These are phyloP conservation scores for Hyaloperonospora arabidopsidis DNA, from an alignment of 352 stramenopile species.

Conservation along the genomic window DNA sequence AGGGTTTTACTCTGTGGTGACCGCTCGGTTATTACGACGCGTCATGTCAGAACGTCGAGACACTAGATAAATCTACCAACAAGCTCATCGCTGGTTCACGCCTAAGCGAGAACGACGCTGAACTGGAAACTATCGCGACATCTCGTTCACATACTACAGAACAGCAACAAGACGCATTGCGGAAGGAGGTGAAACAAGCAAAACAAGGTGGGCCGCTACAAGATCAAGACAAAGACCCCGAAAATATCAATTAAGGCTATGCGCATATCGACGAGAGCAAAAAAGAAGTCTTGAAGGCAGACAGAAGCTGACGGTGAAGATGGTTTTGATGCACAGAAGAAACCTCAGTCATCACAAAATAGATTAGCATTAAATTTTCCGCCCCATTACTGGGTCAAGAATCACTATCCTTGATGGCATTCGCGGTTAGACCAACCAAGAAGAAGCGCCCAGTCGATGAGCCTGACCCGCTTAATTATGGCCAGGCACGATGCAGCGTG, in stretches of 20 bases:
- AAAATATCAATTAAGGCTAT: no score
- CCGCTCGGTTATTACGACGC: not conserved
- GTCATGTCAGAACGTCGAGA: not conserved
- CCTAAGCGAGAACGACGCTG: no score
- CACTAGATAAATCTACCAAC: not conserved
- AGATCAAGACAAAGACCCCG: no score
- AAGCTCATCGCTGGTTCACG: no score
- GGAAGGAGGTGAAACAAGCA: not conserved
- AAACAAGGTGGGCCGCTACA: not conserved
- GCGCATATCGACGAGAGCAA: no score
- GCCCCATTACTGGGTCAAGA: not conserved
- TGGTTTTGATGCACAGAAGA: no score
- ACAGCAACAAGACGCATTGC: not conserved
- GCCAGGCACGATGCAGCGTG: not conserved
- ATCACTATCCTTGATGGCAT: not conserved
- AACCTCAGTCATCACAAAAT: not conserved
- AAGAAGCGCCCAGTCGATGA: not conserved
- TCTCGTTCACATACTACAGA: no score
- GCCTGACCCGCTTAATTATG: not conserved
- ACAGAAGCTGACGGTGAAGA: no score
- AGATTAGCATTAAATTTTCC: not conserved
- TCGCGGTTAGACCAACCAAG: not conserved
- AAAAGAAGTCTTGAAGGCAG: no score
- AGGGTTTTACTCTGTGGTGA: not conserved
- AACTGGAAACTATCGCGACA: no score